These are phyloP conservation scores for Paramecium biaurelia DNA, from an alignment of 73 alveolate species.

Conservation along the genomic window DNA sequence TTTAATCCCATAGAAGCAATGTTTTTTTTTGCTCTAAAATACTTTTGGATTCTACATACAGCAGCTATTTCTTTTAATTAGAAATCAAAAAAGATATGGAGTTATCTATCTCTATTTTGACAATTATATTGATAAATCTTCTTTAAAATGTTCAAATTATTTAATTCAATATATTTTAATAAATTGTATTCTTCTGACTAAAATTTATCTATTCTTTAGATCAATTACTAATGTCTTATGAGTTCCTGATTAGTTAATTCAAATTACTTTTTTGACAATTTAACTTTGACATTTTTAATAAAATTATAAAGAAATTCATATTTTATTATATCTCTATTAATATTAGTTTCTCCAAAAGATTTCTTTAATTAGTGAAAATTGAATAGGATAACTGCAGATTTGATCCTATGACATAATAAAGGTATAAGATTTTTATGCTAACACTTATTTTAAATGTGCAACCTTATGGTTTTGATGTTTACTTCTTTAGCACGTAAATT, in stretches of 20 bases:
- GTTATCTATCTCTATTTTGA: neutral
- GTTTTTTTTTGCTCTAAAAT: neutral
- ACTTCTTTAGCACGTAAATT: neutral
- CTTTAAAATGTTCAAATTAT: neutral
- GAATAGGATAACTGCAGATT: neutral
- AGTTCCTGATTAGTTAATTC: neutral
- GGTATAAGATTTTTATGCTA: neutral
- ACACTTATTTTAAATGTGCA: neutral
- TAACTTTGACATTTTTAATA: neutral
- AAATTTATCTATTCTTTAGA: neutral
- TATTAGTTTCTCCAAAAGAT: neutral
- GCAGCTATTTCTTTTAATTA: neutral
- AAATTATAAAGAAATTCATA: conserved; percentile 4
- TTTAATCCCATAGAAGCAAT: neutral
- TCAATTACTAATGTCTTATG: neutral
- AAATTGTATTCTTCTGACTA: neutral
- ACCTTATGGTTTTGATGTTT: neutral
- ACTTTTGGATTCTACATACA: neutral
- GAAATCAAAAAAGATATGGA: neutral
- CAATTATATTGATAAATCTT: neutral
- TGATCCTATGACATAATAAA: neutral
- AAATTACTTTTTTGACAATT: neutral
- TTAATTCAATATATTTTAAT: neutral
- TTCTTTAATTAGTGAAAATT: neutral
- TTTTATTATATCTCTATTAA: neutral